Evolutionary conservation across 1,284 basidiomycete species (phyloP).

Genomic region (Papiliotrema terrestris): DNA sequence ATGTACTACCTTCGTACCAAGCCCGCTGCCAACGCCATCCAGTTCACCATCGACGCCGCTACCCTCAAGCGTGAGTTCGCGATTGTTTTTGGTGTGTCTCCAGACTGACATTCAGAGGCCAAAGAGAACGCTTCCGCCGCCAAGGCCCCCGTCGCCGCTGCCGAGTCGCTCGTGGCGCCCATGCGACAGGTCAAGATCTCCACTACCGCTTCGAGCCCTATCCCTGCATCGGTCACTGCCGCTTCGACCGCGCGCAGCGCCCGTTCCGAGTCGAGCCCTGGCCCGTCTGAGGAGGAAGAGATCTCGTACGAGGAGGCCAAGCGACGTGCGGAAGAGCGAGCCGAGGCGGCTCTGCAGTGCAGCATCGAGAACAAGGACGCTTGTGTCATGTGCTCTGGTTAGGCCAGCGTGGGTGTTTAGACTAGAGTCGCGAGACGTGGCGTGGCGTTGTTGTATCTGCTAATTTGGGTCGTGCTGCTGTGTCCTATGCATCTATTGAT

Average conservation of each 20-base stretch:
- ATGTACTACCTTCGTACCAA: constrained; percentile 93
- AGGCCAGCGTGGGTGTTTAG: constrained; percentile 3
- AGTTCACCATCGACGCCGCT: constrained; percentile 91
- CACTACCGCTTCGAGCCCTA: constrained; percentile 29
- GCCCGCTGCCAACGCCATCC: constrained; percentile 91
- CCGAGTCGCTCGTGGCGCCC: constrained; percentile 31
- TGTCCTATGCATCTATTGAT: too few species aligned
- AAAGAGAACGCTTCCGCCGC: constrained; percentile 25
- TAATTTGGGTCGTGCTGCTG: too few species aligned
- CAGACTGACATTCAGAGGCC: constrained; percentile 14
- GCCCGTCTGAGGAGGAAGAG: constrained; percentile 46
- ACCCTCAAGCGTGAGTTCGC: constrained; percentile 61
- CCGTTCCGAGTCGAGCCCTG: constrained; percentile 18
- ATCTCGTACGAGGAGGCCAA: constrained; percentile 51
- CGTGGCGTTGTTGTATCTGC: too few species aligned
- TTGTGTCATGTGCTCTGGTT: constrained; percentile 50
- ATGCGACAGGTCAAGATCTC: constrained; percentile 42
- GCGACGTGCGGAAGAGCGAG: constrained; percentile 47
- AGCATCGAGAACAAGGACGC: constrained; percentile 52
- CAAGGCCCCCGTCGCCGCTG: constrained; percentile 14
- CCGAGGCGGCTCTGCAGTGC: constrained; percentile 49
- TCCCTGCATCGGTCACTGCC: constrained; percentile 23
- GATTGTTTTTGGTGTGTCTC: constrained; percentile 18
- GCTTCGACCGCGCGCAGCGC: constrained; percentile 3
- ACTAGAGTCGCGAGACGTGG: too few species aligned